Percentiles rank a stretch among this genome's conserved stretches.
Conservation (phyloP, 345 rosid species). For the Hibiscus mutabilis region DNA sequence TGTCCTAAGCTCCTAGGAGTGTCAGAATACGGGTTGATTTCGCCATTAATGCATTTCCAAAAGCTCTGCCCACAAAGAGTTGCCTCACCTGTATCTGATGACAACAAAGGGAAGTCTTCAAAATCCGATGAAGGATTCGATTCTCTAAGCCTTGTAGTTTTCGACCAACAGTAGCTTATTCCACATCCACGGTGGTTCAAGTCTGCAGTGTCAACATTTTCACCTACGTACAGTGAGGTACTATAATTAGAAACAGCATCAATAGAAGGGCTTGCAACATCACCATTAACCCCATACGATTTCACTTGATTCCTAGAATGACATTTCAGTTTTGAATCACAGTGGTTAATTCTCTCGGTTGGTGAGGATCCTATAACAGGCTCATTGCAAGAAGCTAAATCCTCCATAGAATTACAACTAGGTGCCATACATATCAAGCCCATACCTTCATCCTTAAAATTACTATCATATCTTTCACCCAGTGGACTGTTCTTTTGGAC, state of each 20-base stretch:
- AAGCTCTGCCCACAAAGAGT: conserved; percentile 19
- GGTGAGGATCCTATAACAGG: conserved; percentile 27
- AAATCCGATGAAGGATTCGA: conserved; percentile 53
- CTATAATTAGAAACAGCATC: conserved; percentile 44
- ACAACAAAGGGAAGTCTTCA: conserved; percentile 66
- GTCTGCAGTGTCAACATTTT: conserved; percentile 36
- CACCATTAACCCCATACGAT: conserved; percentile 37
- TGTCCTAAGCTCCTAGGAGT: conserved; percentile 65
- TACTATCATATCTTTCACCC: conserved; percentile 23
- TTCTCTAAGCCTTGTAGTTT: conserved; percentile 64
- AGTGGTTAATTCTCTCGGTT: conserved; percentile 20
- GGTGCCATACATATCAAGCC: conserved; percentile 29
- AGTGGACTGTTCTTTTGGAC: conserved; percentile 16
- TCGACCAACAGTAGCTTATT: conserved; percentile 77
- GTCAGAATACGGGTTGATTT: conserved; percentile 28
- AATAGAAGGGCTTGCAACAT: conserved; percentile 38
- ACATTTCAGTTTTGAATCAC: conserved; percentile 21
- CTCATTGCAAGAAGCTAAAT: conserved; percentile 41
- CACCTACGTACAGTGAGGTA: conserved; percentile 38
- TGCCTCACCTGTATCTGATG: conserved; percentile 29
- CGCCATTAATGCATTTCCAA: conserved; percentile 28
- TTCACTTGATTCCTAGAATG: conserved; percentile 23
- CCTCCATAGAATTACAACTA: conserved; percentile 33
- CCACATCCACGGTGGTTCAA: conserved; percentile 52
- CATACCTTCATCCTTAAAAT: conserved; percentile 27